These are phyloP conservation scores for Simmondsia chinensis DNA, from an alignment of 148 eudicot genomes.

Conservation along the genomic window DNA sequence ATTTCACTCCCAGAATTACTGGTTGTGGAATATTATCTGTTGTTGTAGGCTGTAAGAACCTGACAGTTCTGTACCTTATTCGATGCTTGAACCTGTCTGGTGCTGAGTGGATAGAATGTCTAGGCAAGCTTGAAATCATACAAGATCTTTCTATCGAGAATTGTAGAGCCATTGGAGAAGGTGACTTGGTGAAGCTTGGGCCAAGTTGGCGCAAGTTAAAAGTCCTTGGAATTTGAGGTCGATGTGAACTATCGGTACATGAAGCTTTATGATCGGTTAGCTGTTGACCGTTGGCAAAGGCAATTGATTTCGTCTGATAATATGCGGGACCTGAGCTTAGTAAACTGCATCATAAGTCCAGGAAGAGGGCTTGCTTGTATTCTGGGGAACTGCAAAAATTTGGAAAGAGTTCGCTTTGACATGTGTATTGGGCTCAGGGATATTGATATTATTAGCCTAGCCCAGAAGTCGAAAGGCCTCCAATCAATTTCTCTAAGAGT, in stretches of 20 bases:
- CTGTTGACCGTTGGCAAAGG: constrained; percentile 67
- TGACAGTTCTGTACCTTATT: constrained; percentile 49
- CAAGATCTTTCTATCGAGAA: constrained; percentile 65
- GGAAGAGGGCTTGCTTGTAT: constrained; percentile 91
- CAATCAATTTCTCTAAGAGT: constrained; percentile 58
- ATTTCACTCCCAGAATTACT: constrained; percentile 67
- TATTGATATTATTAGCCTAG: constrained; percentile 55
- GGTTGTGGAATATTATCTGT: constrained; percentile 79
- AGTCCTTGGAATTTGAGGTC: constrained; percentile 60
- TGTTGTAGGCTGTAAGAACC: constrained; percentile 64
- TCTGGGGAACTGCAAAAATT: constrained; percentile 53
- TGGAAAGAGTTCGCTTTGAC: constrained; percentile 69
- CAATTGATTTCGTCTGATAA: constrained; percentile 66
- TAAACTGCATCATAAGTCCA: constrained; percentile 70
- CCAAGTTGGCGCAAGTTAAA: constrained; percentile 60
- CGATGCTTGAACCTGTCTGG: constrained; percentile 63
- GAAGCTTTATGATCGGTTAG: constrained; percentile 67
- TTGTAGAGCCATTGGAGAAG: constrained; percentile 85
- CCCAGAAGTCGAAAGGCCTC: constrained; percentile 45
- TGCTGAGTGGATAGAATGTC: constrained; percentile 79
- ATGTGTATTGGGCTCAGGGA: constrained; percentile 82
- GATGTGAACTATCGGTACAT: constrained; percentile 80
- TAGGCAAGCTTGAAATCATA: constrained; percentile 58
- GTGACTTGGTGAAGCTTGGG: constrained; percentile 70
- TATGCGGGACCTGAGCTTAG: constrained; percentile 60